Conservation (phyloP, 768 basidiomycete species). For the Podaxis pistillaris region DNA sequence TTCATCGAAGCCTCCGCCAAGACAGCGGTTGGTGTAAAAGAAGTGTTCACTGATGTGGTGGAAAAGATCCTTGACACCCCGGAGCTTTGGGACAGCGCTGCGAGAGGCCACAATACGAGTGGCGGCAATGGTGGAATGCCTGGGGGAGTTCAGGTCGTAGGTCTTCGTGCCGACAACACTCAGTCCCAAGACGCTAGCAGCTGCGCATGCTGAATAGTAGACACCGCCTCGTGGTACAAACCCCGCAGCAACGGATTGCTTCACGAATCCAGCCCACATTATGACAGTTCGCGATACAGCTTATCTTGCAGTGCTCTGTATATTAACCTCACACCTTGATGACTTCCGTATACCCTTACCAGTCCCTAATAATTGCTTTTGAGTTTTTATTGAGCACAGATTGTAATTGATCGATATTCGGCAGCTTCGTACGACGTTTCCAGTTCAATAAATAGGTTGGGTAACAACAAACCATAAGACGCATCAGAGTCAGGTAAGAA, state of each 20-base stretch:
- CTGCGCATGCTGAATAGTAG: conserved; percentile 27
- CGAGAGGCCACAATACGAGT: conserved; percentile 31
- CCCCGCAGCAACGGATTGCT: not conserved
- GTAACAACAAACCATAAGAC: too few relatives aligned
- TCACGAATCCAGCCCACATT: not conserved
- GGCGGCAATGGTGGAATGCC: conserved; percentile 47
- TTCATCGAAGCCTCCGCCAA: conserved; percentile 95
- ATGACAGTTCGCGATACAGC: not conserved
- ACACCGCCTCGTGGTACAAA: not conserved
- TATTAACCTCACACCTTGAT: not conserved
- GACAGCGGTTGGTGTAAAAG: conserved; percentile 79
- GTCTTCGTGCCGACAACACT: conserved; percentile 26
- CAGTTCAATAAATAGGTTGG: too few relatives aligned
- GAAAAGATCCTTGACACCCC: conserved; percentile 81
- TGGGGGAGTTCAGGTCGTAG: conserved; percentile 48
- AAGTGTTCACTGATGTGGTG: conserved; percentile 74
- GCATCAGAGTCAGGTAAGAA: too few relatives aligned
- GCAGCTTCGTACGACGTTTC: too few relatives aligned
- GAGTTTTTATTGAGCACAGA: not conserved
- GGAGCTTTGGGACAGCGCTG: conserved; percentile 62
- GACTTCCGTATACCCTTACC: not conserved
- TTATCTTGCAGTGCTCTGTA: conserved; percentile 2
- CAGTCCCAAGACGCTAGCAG: conserved; percentile 20
- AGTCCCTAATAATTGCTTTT: not conserved
- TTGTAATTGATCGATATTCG: too few relatives aligned